A percentile compares a stretch with the other conserved stretches of the same genome.
phyloP scores from a whole-genome alignment of 2,329 filamentous ascomycete species.

The Paecilomyces niveus region DNA sequence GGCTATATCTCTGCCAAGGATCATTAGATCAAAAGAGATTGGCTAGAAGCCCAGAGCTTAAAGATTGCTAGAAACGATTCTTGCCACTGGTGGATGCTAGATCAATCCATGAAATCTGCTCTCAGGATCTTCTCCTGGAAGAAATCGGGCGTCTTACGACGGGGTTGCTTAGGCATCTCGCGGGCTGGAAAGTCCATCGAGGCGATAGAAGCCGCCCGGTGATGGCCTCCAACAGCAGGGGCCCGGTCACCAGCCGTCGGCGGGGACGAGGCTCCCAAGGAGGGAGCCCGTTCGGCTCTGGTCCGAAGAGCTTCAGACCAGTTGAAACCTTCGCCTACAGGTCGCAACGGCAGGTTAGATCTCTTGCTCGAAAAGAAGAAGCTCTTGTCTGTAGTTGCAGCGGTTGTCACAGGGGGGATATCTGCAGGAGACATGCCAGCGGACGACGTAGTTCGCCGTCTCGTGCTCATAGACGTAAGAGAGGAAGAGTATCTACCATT shows the following conservation, averaged over 20 bases:
- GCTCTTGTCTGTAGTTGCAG: conserved; percentile 31
- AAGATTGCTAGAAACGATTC: background rate
- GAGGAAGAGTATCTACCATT: conserved; percentile 52
- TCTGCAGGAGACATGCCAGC: conserved; percentile 14
- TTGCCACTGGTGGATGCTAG: background rate
- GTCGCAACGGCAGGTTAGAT: conserved; percentile 38
- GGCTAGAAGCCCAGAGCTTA: background rate
- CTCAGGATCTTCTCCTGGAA: conserved; percentile 97
- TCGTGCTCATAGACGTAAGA: conserved; percentile 18
- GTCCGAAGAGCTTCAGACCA: conserved; percentile 94
- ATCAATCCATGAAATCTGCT: conserved; percentile 93
- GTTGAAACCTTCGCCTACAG: conserved; percentile 85
- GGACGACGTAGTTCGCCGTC: conserved; percentile 18
- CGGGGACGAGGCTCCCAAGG: conserved; percentile 28
- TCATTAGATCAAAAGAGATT: background rate
- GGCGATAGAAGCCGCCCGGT: conserved; percentile 38
- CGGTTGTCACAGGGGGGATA: conserved; percentile 15
- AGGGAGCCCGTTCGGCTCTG: conserved; percentile 72
- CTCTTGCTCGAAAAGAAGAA: conserved; percentile 25
- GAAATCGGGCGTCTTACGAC: conserved; percentile 70
- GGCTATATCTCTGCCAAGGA: background rate
- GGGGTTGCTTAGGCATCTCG: conserved; percentile 39
- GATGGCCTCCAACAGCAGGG: conserved; percentile 39
- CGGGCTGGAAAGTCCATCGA: conserved; percentile 50
- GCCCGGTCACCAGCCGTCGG: conserved; percentile 21